Evolutionary conservation across 345 rosid species (phyloP).

Genomic region (Stellera chamaejasme): DNA sequence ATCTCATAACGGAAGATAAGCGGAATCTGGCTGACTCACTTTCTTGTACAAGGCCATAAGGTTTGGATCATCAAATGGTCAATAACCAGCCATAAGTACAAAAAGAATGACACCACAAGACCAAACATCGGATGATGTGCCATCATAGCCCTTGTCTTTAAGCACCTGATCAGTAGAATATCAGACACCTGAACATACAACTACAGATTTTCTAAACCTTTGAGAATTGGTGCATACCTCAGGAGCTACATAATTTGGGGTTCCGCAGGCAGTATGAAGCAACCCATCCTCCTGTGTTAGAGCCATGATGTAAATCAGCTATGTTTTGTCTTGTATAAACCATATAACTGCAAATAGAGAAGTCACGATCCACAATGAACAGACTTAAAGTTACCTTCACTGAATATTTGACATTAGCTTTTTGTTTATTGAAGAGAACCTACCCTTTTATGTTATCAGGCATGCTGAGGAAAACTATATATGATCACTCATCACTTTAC

Average conservation of each 20-base stretch:
- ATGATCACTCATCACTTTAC: too few species aligned
- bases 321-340: too few species aligned
- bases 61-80: conserved; percentile 74
- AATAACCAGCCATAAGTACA: conserved; percentile 83
- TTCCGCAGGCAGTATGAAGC: conserved; percentile 91
- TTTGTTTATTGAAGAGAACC: too few species aligned
- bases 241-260: conserved; percentile 90
- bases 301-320: too few species aligned
- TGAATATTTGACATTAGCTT: too few species aligned
- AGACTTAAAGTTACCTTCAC: too few species aligned
- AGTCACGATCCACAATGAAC: too few species aligned
- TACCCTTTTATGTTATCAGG: too few species aligned
- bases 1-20: conserved; percentile 9
- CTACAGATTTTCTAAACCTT: too few species aligned
- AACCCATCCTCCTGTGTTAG: conserved; percentile 63
- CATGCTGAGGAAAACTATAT: too few species aligned
- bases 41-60: conserved; percentile 57
- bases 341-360: too few species aligned
- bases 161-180: conserved; percentile 43
- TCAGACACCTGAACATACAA: background rate
- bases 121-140: conserved; percentile 73
- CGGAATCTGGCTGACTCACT: conserved; percentile 23
- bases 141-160: conserved; percentile 73
- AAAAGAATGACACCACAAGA: conserved; percentile 82
- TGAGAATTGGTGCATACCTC: conserved; percentile 37